Evolutionary conservation across 2,329 filamentous ascomycete genomes (phyloP).

Genomic region (Blastomyces parvus): DNA sequence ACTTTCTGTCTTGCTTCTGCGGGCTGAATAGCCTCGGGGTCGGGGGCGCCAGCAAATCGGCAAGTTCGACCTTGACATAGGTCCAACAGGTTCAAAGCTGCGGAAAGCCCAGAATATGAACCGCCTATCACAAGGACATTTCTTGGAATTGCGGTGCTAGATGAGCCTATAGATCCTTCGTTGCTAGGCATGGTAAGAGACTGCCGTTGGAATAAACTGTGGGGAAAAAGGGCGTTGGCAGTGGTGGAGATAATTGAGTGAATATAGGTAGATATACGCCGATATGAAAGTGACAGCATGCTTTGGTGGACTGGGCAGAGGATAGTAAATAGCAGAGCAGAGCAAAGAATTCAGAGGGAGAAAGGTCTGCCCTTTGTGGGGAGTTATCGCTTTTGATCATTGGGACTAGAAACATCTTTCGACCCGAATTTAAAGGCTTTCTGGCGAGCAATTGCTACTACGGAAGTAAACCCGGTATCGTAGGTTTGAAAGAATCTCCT

Average conservation of each 20-base stretch:
- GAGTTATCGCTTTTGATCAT: background rate
- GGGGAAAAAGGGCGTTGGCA: background rate
- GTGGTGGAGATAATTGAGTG: background rate
- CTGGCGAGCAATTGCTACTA: background rate
- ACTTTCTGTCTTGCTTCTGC: constrained; percentile 31
- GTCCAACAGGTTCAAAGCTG: constrained; percentile 58
- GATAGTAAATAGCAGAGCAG: no score
- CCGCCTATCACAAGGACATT: constrained; percentile 60
- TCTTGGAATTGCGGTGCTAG: constrained; percentile 21
- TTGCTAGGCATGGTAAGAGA: constrained; percentile 27
- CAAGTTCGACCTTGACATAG: constrained; percentile 48
- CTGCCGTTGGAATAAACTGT: background rate
- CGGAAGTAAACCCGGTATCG: constrained; percentile 1
- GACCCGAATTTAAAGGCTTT: background rate
- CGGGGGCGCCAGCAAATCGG: constrained; percentile 27
- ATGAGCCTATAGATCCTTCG: background rate
- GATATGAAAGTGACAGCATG: background rate
- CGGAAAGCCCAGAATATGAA: constrained; percentile 59
- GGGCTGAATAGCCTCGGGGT: constrained; percentile 13
- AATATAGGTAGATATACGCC: background rate
- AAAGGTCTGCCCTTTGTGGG: background rate
- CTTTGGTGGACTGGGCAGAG: background rate
- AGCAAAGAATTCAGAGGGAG: background rate
- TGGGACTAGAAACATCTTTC: background rate
- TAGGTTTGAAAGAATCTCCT: background rate